Conservation (phyloP, 371 early-diverging fungal genomes). For the Apophysomyces ossiformis region DNA sequence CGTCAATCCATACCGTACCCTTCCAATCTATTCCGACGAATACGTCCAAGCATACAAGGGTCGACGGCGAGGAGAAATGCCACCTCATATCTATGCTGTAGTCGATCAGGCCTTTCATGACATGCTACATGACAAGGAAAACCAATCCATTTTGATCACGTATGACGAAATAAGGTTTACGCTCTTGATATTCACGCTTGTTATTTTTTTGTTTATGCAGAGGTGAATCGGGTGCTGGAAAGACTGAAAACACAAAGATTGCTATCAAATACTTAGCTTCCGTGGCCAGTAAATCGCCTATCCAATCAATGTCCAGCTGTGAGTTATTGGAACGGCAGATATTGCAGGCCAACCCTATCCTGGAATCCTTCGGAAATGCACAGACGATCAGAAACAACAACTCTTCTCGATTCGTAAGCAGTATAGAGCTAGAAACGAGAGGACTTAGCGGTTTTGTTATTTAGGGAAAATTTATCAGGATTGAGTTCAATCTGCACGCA, state of each 20-base stretch:
- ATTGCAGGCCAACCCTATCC: constrained; percentile 96
- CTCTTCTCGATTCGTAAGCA: constrained; percentile 97
- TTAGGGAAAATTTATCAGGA: constrained; percentile 99
- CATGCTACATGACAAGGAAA: constrained; percentile 93
- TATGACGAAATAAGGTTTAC: constrained; percentile 28
- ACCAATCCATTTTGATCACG: constrained; percentile 99
- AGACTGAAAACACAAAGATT: constrained; percentile 99
- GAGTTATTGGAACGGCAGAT: constrained; percentile 91
- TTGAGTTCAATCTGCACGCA: constrained; percentile 91
- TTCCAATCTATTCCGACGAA: constrained; percentile 93
- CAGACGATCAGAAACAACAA: constrained; percentile 99
- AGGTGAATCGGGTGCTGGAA: constrained; percentile 99
- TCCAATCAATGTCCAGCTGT: constrained; percentile 4
- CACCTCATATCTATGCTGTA: constrained; percentile 98
- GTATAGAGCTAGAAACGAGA: too few relatives aligned
- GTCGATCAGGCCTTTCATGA: constrained; percentile 95
- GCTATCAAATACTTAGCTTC: constrained; percentile 98
- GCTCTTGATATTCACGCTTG: background rate
- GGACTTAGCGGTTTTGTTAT: background rate
- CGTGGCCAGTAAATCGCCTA: constrained; percentile 69
- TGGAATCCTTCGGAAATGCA: constrained; percentile 99
- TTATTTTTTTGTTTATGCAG: constrained; percentile 38
- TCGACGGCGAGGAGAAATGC: constrained; percentile 87
- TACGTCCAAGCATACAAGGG: constrained; percentile 79
- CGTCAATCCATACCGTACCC: constrained; percentile 96